These are phyloP conservation scores for Termitomyces sp. DNA, from an alignment of 768 basidiomycete species.

Conservation along the genomic window DNA sequence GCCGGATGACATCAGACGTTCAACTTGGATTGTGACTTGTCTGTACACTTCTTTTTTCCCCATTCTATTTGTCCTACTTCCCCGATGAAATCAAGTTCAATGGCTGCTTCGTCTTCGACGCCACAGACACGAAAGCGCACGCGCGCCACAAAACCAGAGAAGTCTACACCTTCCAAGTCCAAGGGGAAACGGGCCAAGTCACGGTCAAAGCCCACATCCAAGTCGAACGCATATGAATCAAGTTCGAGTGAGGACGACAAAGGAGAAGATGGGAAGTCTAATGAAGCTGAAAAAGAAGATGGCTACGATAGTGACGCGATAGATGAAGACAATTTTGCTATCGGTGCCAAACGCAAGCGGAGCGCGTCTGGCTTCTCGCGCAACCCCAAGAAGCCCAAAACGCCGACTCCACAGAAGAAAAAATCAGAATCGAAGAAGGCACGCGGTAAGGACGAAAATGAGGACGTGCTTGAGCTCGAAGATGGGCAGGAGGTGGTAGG, in stretches of 20 bases:
- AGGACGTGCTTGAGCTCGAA: slow-evolving; percentile 43
- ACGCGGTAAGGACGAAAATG: slow-evolving; percentile 28
- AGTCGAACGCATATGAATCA: neutral
- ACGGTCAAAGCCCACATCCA: neutral
- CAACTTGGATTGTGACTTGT: too few species aligned
- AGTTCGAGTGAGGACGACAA: neutral
- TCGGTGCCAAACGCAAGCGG: slow-evolving; percentile 21
- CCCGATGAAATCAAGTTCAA: neutral
- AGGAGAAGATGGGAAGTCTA: slow-evolving; percentile 12
- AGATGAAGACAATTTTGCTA: slow-evolving; percentile 25
- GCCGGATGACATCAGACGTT: neutral
- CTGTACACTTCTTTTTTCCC: neutral
- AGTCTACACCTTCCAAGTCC: neutral
- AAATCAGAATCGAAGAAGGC: slow-evolving; percentile 21
- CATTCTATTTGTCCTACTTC: neutral
- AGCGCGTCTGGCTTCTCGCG: slow-evolving; percentile 16
- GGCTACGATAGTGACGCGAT: slow-evolving; percentile 27
- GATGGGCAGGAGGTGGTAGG: slow-evolving; percentile 75
- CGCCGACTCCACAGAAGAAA: slow-evolving; percentile 22
- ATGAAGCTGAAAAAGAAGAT: slow-evolving; percentile 14
- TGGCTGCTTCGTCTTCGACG: neutral
- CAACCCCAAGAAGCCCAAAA: slow-evolving; percentile 22
- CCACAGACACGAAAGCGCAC: neutral
- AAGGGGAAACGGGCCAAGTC: neutral
- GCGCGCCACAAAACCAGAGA: neutral